phyloP scores from a whole-genome alignment of 164 flowering plant species.

The Vitis rupestris region DNA sequence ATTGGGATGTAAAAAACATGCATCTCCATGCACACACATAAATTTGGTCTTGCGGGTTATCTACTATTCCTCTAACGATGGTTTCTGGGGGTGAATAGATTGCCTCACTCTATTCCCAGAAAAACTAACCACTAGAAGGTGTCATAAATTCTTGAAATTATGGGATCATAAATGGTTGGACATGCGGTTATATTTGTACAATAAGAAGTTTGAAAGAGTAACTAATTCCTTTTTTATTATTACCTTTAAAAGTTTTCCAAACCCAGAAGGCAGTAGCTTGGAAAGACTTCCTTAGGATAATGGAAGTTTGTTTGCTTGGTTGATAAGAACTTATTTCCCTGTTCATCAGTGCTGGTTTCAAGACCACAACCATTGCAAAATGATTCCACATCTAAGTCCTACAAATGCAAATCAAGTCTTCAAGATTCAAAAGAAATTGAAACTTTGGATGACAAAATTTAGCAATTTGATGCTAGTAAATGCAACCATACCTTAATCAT shows the following conservation, averaged over 20 bases:
- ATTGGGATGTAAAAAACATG: no score
- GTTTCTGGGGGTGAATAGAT: no score
- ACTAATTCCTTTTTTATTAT: background rate
- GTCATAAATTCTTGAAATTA: no score
- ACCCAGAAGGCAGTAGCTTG: conserved; percentile 38
- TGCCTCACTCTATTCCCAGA: no score
- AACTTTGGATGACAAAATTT: background rate
- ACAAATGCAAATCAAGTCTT: conserved; percentile 12
- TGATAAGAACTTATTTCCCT: conserved; percentile 57
- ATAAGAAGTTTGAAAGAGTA: no score
- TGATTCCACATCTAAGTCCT: conserved; percentile 77
- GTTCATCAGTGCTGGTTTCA: conserved; percentile 47
- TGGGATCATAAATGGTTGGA: no score
- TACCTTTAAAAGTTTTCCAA: conserved; percentile 40
- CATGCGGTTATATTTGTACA: no score
- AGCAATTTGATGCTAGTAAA: background rate
- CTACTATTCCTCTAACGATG: no score
- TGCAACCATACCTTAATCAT: conserved; percentile 57
- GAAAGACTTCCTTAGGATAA: conserved; percentile 50
- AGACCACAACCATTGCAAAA: conserved; percentile 80
- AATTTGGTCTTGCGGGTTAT: no score
- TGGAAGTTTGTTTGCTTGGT: conserved; percentile 64
- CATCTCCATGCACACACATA: no score
- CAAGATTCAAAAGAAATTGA: background rate
- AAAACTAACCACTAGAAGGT: no score